Base-by-base conservation (phyloP, 176 grass and related monocot genomes). In the Oryza australiensis region DNA sequence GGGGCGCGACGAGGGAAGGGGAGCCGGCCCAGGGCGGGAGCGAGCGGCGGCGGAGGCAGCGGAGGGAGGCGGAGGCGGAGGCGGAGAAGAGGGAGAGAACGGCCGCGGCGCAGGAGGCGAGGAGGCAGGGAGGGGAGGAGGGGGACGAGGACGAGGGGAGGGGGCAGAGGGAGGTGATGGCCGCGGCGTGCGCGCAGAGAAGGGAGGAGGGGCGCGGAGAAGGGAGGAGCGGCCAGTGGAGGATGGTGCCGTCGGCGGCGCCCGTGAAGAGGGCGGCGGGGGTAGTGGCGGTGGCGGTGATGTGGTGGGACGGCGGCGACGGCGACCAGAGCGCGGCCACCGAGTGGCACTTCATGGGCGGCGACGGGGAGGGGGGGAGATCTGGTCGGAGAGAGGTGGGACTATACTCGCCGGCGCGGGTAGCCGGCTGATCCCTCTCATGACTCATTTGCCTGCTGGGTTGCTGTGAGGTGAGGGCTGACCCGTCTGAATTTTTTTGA, bases 261-360 rank as follows among this genome's bases (percentile, higher is more conserved):
- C 90, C 92, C 29, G 94, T 97, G 88, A 87, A 97, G 86, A 97
- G 74, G 38, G 94, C 38, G 53, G 24, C 28, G 0, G 92, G 41
- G 34, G 86, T 73, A 37, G 74, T 59, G 3, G 84, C 79, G 9
- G 51, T 84, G 22, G 92, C 80, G 6, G 92, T 97, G 81, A 97
- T 70, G 40, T 86, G 92, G 88, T 94, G 94, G 3, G 92, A 79
- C 11, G 94, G 94, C 70, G 90, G 90, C 15, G 88, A 86, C 41
- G 90, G 86, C 40, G 95, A 86, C 95, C 95, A 97, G 26, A 97
- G 87, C 45, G 89, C 92, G 2, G 90, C 90, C 77, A 94, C 95
- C 57, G 95, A 97, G 42, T 89, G 86, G 86, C 92, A 97, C 88
- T 94, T 97, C 95, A 97, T 80, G 30, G 78, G 28, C 77, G 34